These are phyloP conservation scores for Violaceomyces palustris DNA, from an alignment of 1,284 basidiomycete species.

Conservation along the genomic window DNA sequence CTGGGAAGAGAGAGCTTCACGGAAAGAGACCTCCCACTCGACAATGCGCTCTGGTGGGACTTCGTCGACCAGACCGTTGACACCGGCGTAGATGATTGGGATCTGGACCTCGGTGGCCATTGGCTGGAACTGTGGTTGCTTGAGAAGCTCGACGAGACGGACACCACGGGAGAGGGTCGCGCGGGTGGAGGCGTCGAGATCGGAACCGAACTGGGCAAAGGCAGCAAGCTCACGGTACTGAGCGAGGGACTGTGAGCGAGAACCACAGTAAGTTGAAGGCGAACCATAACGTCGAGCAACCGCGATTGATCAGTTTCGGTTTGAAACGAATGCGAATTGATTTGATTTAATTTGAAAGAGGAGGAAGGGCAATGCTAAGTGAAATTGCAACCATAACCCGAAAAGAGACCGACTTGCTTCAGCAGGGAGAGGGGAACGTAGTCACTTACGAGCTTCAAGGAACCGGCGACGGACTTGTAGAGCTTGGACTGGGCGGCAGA, in stretches of 20 bases:
- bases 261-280: too few species aligned
- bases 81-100: conserved; percentile 97
- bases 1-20: conserved; percentile 60
- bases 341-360: too few species aligned
- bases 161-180: conserved; percentile 84
- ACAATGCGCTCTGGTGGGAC: conserved; percentile 92
- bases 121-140: conserved; percentile 85
- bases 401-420: too few species aligned
- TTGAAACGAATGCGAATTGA: too few species aligned
- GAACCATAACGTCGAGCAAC: too few species aligned
- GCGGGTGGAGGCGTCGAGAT: conserved; percentile 93
- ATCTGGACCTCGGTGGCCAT: conserved; percentile 86
- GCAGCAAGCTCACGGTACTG: conserved; percentile 99
- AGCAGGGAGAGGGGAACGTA: too few species aligned
- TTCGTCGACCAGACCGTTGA: conserved; percentile 68
- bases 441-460: conserved; percentile 94
- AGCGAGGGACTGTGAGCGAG: too few species aligned
- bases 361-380: too few species aligned
- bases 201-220: conserved; percentile 98
- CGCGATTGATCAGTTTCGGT: too few species aligned
- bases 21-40: conserved; percentile 87
- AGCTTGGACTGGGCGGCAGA: conserved; percentile 93
- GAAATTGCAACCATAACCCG: too few species aligned
- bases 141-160: conserved; percentile 95
- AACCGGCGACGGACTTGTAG: conserved; percentile 94